Conservation (phyloP, 225 moss, liverwort and hornwort genomes). For the Pleurozium schreberi region DNA sequence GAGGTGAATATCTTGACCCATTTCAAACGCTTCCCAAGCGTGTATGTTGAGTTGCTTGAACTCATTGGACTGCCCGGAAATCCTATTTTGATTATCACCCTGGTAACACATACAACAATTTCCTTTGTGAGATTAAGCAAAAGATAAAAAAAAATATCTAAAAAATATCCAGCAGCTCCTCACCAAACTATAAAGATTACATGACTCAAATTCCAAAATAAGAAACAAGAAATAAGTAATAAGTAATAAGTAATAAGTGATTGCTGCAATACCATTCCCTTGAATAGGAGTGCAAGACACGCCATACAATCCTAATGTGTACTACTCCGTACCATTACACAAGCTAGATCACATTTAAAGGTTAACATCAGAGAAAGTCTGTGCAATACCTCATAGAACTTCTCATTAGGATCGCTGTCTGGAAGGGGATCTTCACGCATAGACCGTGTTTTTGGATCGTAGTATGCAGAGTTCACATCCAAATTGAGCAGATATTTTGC, state of each 20-base stretch:
- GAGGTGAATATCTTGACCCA: conserved; percentile 97
- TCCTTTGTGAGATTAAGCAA: background rate
- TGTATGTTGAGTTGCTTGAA: conserved; percentile 97
- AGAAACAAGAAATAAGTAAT: no score
- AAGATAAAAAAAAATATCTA: background rate
- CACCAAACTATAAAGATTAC: background rate
- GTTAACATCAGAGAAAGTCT: background rate
- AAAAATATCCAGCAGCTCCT: background rate
- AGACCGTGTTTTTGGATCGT: conserved; percentile 93
- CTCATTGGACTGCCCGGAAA: conserved; percentile 86
- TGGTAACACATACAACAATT: conserved; percentile 6
- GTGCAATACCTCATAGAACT: conserved; percentile 73
- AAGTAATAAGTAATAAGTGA: background rate
- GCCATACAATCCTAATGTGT: background rate
- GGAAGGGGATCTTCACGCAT: conserved; percentile 98
- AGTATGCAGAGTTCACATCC: conserved; percentile 87
- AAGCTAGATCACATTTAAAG: background rate
- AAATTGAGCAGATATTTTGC: conserved; percentile 94
- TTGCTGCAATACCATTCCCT: background rate
- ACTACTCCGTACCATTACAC: background rate
- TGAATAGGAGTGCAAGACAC: background rate
- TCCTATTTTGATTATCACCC: conserved; percentile 94
- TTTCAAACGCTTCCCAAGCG: conserved; percentile 97
- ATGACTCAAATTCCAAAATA: background rate
- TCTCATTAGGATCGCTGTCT: conserved; percentile 94